Evolutionary conservation across 1,284 basidiomycete species (phyloP), one percentile per base, ranked within the genome.

Genomic region (Golubevia pallescens): DNA sequence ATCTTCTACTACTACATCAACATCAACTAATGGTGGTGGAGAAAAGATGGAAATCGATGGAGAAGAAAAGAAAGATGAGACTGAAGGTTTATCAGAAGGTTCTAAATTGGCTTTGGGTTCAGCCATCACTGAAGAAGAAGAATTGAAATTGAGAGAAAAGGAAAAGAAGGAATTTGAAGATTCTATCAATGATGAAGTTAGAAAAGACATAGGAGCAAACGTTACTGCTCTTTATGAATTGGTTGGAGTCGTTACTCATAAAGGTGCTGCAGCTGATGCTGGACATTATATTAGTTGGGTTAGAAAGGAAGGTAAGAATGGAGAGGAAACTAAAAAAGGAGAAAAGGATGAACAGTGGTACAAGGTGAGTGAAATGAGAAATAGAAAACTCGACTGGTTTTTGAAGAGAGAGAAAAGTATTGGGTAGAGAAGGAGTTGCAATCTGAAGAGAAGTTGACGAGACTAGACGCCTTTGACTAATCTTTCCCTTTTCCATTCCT

Each of bases 281-380:
- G 82, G 94, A 1, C 95, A 97, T 86, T 97, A 96, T 85, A 94
- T 96, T 51, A 93, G 91, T 0, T 97, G 93, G 88, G 93, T 92
- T 14, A 67, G 78, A 32, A 78, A 78, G 20, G 79, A 79, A 21
- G 63, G 72, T 24, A 72, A 70, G 2, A 48, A 62, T 7, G 56
- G 55, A 52, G 38, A 48, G 16, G 63, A 54, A 38, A 61, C 63
- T 19, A 62, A 42, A 13, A 57, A 32, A 19, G 42, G 24, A 24
- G 10, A 61, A 24, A 34, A 53, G 0, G 70, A 74, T 56, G 68
- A 81, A n/a, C 71, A 78, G 63, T 84, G 82, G 82, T 83, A 81
- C 73, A 74, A 76, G 42, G 67, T 61, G 32, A 66, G 61, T 21
- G 19, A 14, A 7, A n/a, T 42, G 2, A 4, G 28, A 58, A 5